phyloP scores from a whole-genome alignment of 2,329 filamentous ascomycete genomes.

The Penicillium olsonii region DNA sequence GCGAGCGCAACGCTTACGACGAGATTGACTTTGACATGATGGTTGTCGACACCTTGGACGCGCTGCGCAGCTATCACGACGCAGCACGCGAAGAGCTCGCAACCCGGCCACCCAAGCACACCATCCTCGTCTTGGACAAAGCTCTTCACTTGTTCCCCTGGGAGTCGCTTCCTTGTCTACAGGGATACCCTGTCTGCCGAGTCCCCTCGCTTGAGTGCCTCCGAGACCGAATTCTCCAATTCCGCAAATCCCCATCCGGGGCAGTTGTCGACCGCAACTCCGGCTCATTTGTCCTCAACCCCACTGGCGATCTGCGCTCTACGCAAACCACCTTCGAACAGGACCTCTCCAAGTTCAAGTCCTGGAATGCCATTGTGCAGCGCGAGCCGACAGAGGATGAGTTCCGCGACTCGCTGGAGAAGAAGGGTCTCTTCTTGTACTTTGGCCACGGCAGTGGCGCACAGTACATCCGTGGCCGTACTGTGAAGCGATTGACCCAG shows the following conservation, averaged over 20 bases:
- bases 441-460: conserved; percentile 95
- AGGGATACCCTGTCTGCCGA: conserved; percentile 76
- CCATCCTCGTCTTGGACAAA: conserved; percentile 89
- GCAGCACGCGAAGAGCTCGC: conserved; percentile 40
- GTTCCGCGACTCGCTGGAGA: conserved; percentile 67
- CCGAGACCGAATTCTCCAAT: conserved; percentile 69
- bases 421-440: conserved; percentile 77
- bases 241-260: conserved; percentile 26
- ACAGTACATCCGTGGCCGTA: conserved; percentile 86
- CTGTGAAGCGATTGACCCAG: conserved; percentile 73
- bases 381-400: conserved; percentile 74
- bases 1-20: conserved; percentile 94
- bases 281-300: conserved; percentile 79
- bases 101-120: conserved; percentile 56
- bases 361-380: conserved; percentile 70
- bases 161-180: conserved; percentile 89
- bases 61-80: conserved; percentile 75
- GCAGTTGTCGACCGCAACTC: conserved; percentile 31
- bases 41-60: conserved; percentile 83
- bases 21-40: conserved; percentile 95
- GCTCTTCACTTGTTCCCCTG: conserved; percentile 88
- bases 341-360: conserved; percentile 55
- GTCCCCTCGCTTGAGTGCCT: conserved; percentile 85
- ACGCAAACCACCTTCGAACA: conserved; percentile 76
- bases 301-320: conserved; percentile 75